A percentile compares a stretch with the other conserved stretches of the same genome.
Evolutionary conservation across 2,329 filamentous ascomycete species (phyloP).

Genomic region (Dendrostoma leiphaemia): DNA sequence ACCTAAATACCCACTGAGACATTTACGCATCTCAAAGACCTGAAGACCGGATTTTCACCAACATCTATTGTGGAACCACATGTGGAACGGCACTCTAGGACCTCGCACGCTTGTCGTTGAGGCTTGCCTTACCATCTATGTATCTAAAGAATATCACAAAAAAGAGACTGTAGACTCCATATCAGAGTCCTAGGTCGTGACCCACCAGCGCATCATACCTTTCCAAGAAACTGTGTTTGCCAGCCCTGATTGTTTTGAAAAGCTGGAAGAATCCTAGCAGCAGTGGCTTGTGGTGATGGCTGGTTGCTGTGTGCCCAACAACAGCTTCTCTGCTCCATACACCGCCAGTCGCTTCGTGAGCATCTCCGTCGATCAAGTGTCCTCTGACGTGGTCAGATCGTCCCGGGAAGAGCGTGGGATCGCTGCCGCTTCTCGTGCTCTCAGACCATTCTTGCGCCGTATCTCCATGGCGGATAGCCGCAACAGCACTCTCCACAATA

Average conservation of each 20-base stretch:
- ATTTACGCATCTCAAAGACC: no score
- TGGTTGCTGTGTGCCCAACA: not conserved
- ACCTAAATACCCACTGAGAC: no score
- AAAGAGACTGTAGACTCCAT: no score
- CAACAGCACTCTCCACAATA: constrained; percentile 10
- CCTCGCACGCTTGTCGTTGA: no score
- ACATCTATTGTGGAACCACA: no score
- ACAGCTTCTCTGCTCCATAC: not conserved
- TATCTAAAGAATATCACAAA: no score
- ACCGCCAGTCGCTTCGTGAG: no score
- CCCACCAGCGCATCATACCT: constrained; percentile 12
- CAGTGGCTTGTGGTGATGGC: constrained; percentile 6
- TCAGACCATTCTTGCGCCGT: constrained; percentile 5
- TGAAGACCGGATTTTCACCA: no score
- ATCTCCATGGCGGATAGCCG: constrained; percentile 8
- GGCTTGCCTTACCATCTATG: no score
- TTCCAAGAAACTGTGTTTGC: constrained; percentile 6
- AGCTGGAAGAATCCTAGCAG: constrained; percentile 6
- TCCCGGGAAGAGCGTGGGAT: not conserved
- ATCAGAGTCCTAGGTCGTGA: constrained; percentile 4
- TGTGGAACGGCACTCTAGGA: no score
- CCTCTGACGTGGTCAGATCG: no score
- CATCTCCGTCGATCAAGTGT: no score
- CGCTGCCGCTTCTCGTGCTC: not conserved
- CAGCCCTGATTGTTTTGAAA: constrained; percentile 12